phyloP scores from a whole-genome alignment of 1,284 basidiomycete species.

The Cronartium ribicola region DNA sequence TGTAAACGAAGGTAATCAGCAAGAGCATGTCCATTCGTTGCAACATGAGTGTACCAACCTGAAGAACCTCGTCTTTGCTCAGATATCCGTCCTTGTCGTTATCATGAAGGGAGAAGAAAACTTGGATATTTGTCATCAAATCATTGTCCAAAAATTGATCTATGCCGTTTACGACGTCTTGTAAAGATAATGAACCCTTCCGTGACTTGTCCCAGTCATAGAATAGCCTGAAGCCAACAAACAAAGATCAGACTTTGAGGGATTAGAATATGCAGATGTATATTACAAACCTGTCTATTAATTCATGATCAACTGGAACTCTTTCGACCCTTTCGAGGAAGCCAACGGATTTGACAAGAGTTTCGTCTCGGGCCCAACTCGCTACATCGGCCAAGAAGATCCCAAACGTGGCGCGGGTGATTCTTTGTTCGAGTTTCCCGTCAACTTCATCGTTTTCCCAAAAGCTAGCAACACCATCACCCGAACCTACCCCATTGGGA shows the following conservation, averaged over 20 bases:
- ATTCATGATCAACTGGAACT: slow-evolving; percentile 73
- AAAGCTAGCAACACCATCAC: slow-evolving; percentile 36
- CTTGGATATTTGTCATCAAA: slow-evolving; percentile 95
- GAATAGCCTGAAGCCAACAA: slow-evolving; percentile 67
- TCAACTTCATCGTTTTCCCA: slow-evolving; percentile 55
- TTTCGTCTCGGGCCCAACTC: slow-evolving; percentile 95
- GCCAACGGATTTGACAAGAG: slow-evolving; percentile 77
- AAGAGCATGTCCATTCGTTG: slow-evolving; percentile 53
- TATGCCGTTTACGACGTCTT: slow-evolving; percentile 86
- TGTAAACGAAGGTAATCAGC: slow-evolving; percentile 17
- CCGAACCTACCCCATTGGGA: slow-evolving; percentile 36
- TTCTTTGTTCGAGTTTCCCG: slow-evolving; percentile 81
- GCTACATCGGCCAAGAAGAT: slow-evolving; percentile 86
- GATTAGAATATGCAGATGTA: background rate
- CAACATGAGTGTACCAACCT: slow-evolving; percentile 86
- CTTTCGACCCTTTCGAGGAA: slow-evolving; percentile 76
- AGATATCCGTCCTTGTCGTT: slow-evolving; percentile 90
- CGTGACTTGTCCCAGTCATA: slow-evolving; percentile 81
- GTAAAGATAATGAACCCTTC: slow-evolving; percentile 62
- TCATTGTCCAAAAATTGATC: slow-evolving; percentile 92
- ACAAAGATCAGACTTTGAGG: slow-evolving; percentile 17
- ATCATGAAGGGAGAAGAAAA: slow-evolving; percentile 96
- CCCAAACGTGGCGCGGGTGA: slow-evolving; percentile 80
- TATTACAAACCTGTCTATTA: slow-evolving; percentile 54
- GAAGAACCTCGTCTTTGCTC: slow-evolving; percentile 90